These are phyloP conservation scores for Populus hybrid DNA, from an alignment of 441 rosid species.

Conservation along the genomic window DNA sequence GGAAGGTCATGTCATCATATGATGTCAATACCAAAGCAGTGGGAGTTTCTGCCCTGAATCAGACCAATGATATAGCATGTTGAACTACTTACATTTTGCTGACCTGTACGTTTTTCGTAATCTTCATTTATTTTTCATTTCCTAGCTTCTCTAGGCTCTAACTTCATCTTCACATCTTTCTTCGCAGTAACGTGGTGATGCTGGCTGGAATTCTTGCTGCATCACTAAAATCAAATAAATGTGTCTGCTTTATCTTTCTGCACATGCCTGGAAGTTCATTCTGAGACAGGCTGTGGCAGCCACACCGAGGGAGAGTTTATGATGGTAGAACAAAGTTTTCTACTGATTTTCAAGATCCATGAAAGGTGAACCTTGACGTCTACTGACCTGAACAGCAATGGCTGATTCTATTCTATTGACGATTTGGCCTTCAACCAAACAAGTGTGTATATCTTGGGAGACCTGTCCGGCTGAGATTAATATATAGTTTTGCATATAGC, in stretches of 20 bases:
- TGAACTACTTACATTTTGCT: slow-evolving; percentile 31
- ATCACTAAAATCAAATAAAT: background rate
- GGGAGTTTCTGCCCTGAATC: slow-evolving; percentile 39
- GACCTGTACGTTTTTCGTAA: slow-evolving; percentile 25
- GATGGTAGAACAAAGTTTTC: slow-evolving; percentile 2
- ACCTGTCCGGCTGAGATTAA: background rate
- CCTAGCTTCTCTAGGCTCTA: background rate
- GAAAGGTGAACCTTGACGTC: background rate
- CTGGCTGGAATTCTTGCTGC: background rate
- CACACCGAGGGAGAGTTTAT: background rate
- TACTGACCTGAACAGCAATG: slow-evolving; percentile 1
- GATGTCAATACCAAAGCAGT: slow-evolving; percentile 39
- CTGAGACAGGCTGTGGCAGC: background rate
- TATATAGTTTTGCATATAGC: background rate
- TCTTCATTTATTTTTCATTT: background rate
- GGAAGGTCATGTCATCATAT: slow-evolving; percentile 47
- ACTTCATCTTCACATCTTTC: background rate
- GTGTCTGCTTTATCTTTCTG: background rate
- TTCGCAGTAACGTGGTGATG: slow-evolving; percentile 1
- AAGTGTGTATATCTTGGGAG: slow-evolving; percentile 18
- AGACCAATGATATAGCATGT: slow-evolving; percentile 42
- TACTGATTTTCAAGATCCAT: background rate
- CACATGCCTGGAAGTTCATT: background rate
- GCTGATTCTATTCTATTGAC: background rate
- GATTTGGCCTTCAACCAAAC: slow-evolving; percentile 4